phyloP scores from a whole-genome alignment of 257 asterid genomes.

The Solanum virginianum region DNA sequence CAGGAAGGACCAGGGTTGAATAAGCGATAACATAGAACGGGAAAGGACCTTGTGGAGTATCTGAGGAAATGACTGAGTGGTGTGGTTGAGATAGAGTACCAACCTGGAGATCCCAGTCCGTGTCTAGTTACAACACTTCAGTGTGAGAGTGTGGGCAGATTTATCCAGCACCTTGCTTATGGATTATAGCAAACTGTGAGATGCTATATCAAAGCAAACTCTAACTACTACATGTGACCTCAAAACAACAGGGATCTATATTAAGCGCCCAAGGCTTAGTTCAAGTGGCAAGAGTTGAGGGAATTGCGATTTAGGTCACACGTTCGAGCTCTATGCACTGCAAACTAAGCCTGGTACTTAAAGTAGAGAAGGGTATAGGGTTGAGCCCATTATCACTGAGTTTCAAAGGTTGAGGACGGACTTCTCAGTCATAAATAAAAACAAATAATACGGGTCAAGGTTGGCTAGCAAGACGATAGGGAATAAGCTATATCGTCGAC shows the following conservation, averaged over 20 bases:
- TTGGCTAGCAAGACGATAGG: neutral
- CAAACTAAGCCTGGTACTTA: neutral
- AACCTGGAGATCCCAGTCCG: neutral
- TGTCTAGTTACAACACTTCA: neutral
- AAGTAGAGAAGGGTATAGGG: neutral
- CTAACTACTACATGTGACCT: neutral
- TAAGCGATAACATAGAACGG: neutral
- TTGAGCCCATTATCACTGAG: neutral
- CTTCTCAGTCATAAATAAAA: neutral
- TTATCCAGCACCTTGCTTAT: neutral
- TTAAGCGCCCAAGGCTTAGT: neutral
- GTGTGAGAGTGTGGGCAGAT: neutral
- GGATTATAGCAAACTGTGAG: neutral
- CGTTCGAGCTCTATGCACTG: neutral
- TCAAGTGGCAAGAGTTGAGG: neutral
- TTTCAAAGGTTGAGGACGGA: neutral
- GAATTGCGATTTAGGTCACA: neutral
- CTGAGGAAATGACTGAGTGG: neutral
- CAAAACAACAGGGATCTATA: neutral
- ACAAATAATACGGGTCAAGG: neutral
- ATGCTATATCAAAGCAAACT: neutral
- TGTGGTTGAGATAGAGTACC: neutral
- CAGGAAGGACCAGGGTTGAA: neutral
- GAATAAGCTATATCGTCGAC: neutral
- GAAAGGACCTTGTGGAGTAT: neutral